Conservation (phyloP, 441 rosid species). For the Pelargonium fulgidum region DNA sequence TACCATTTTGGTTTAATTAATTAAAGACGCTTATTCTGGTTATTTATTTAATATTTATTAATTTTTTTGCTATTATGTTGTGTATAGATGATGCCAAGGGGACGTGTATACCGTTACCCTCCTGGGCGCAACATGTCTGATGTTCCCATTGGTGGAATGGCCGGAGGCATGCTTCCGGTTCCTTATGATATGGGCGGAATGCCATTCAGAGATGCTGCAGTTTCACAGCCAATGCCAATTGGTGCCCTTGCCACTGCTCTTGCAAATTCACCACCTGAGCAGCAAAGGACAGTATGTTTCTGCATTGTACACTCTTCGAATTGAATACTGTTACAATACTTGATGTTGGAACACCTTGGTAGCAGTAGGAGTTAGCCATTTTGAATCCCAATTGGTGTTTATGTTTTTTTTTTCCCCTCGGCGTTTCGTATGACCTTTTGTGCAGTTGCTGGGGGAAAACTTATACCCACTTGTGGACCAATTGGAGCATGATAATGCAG, state of each 20-base stretch:
- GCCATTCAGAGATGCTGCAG: slow-evolving; percentile 31
- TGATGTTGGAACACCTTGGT: not conserved
- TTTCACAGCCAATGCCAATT: slow-evolving; percentile 31
- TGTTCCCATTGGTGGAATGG: slow-evolving; percentile 31
- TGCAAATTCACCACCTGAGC: slow-evolving; percentile 42
- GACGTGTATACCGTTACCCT: slow-evolving; percentile 38
- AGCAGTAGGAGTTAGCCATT: not conserved
- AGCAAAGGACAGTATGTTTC: slow-evolving; percentile 49
- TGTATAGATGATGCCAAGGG: slow-evolving; percentile 49
- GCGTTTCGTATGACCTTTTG: not conserved
- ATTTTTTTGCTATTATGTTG: not conserved
- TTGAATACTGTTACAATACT: not conserved
- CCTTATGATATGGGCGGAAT: slow-evolving; percentile 41
- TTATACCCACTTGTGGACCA: slow-evolving; percentile 43
- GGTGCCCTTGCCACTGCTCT: slow-evolving; percentile 47
- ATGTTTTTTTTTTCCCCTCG: not conserved
- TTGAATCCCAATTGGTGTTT: not conserved
- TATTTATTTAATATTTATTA: too few relatives aligned
- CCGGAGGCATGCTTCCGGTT: slow-evolving; percentile 43
- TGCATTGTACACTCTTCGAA: not conserved
- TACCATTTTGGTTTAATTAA: not conserved
- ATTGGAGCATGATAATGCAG: slow-evolving; percentile 46
- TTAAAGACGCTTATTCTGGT: not conserved
- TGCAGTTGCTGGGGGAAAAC: slow-evolving; percentile 41
- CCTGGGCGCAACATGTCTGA: slow-evolving; percentile 44